These are phyloP conservation scores for Mycena haematopus DNA, from an alignment of 768 basidiomycete species.

Conservation along the genomic window DNA sequence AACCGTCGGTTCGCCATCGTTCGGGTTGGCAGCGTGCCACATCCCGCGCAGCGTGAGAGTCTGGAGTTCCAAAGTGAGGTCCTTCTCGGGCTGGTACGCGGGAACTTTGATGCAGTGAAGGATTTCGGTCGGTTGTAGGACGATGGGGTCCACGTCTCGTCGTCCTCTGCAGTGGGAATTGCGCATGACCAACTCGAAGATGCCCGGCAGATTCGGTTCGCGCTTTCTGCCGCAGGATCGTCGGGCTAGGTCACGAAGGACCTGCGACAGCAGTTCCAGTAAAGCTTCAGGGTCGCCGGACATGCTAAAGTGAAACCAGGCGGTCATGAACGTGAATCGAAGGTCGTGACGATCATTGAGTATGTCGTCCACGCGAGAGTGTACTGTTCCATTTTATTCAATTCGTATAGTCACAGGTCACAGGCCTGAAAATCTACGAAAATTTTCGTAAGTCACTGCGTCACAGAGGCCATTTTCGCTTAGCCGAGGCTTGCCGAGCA, in stretches of 20 bases:
- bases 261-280: neutral
- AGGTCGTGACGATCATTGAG: neutral
- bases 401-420: too few relatives aligned
- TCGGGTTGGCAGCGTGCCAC: slow-evolving; percentile 15
- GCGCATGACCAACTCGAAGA: slow-evolving; percentile 22
- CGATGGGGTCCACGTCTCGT: neutral
- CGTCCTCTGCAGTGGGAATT: neutral
- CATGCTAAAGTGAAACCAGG: neutral
- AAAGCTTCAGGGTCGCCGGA: neutral
- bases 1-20: slow-evolving; percentile 8
- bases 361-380: slow-evolving; percentile 5
- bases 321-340: neutral
- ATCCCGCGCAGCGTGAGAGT: slow-evolving; percentile 12
- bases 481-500: too few relatives aligned
- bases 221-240: neutral
- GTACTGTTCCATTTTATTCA: too few relatives aligned
- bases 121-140: neutral
- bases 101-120: neutral
- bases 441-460: too few relatives aligned
- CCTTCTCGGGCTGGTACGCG: neutral
- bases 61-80: neutral
- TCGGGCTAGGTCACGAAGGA: slow-evolving; percentile 4
- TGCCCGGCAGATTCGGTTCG: slow-evolving; percentile 13
- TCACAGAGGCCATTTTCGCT: too few relatives aligned
- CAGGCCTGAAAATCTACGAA: too few relatives aligned